Evolutionary conservation across 2,329 filamentous ascomycete genomes (phyloP), one percentile per base, ranked within the genome.

Genomic region (Fusarium pseudonygamai): DNA sequence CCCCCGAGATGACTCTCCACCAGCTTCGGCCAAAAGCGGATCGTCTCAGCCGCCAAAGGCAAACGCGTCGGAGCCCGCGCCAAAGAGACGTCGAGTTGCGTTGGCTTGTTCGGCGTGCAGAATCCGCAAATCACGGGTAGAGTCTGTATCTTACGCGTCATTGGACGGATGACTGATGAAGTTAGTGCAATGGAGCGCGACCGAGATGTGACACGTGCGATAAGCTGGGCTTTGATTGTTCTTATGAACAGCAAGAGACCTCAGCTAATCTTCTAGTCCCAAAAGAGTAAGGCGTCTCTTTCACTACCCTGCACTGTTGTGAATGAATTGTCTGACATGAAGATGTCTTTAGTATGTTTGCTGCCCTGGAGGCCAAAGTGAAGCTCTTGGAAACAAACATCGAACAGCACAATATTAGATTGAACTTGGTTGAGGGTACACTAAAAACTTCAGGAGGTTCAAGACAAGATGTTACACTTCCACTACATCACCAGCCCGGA

Each of bases 51-150:
- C 45, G 6, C 46, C 32, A 40, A 49, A 43, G 20, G 18, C 28
- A 7, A 49, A 43, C 18, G 10, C 22, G 22, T 47, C 34, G 9
- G 62, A 65, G 20, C 47, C 60, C 1, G 40, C 36, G 11, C 60
- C 63, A 13, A 66, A 66, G 36, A 47, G 63, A 36, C 63, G 63
- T 2, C 42, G 63, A 13, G 42, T 66, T 6, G 63, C 63, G 6
- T 10, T 66, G 18, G 63, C 63, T 5, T 66, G 63, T 14, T 65
- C 63, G 0, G 60, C 63, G 2, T 66, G 63, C 4, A 66, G 63
- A 16, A 66, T 66, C 24, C 63, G 63, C 11, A 66, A 66, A 37
- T 66, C 63, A 37, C 13, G 63, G 40, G 63, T 64, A 24, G 18
- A 4, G 18, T 22, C 3, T 24, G 4, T 22, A 6, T 30, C 18